Conservation (phyloP, 1,139 yeast species). For the Ogataea hybrid region DNA sequence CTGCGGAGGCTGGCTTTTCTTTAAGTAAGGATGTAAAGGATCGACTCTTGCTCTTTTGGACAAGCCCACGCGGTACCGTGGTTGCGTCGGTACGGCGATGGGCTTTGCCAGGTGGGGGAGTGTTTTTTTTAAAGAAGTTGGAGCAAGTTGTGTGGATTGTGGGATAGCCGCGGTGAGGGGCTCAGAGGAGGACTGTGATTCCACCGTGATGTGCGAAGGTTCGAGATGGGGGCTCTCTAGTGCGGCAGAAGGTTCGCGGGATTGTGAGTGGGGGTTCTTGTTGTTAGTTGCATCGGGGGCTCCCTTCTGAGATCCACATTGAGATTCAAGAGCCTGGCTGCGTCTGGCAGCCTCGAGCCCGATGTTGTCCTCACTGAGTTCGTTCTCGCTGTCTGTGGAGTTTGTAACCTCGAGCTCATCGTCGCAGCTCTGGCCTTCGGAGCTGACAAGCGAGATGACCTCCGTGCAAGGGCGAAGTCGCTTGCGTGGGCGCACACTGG, state of each 20-base stretch:
- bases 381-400: conserved; percentile 13
- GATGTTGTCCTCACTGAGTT: conserved; percentile 6
- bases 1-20: background rate
- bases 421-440: background rate
- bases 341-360: background rate
- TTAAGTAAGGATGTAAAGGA: conserved; percentile 17
- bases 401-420: conserved; percentile 13
- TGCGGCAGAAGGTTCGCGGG: too few species aligned
- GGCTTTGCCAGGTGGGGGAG: conserved; percentile 1
- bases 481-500: conserved; percentile 4
- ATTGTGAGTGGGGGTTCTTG: too few species aligned
- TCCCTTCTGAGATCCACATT: too few species aligned
- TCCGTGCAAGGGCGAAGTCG: conserved; percentile 2
- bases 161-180: background rate
- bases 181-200: background rate
- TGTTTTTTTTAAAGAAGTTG: background rate
- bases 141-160: background rate
- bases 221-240: background rate
- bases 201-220: background rate
- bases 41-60: conserved; percentile 17
- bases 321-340: background rate
- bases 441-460: conserved; percentile 3
- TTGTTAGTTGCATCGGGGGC: too few species aligned
- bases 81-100: conserved; percentile 8
- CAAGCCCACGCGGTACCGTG: conserved; percentile 18